Evolutionary conservation across 345 rosid species (phyloP), one percentile per base, ranked within the genome.

Genomic region (Boechera stricta): DNA sequence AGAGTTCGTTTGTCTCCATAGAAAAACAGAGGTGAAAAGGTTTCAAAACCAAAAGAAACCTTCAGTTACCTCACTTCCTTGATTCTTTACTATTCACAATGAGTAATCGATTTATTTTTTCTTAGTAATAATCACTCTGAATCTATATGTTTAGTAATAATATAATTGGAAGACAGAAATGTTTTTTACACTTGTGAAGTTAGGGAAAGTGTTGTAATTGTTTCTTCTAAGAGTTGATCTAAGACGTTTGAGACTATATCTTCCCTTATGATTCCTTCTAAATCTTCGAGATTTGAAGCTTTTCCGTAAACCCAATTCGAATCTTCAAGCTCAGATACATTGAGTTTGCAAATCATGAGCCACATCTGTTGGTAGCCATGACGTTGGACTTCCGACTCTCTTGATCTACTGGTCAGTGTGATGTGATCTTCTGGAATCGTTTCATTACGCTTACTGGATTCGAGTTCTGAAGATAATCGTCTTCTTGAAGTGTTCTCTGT

Each of bases 171-270:
- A 75, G 45, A 81, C 47, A 72, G 66, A 79, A 42, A 72, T 64
- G 61, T n/a, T 71, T 5, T 77, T 56, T 77, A 77, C 81, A 65
- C 32, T 49, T 72, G 47, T 72, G 42, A 39, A 32, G 62, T 72
- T 31, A 58, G 55, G 12, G 77, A 65, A 56, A 77, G 77, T 72
- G 77, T 77, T 66, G 64, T 42, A 51, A 78, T 12, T 51, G 77
- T 78, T 59, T 78, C 81, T 72, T 58, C 69, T 78, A 78, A 66
- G 73, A 78, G 81, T 59, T 78, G 57, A 51, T 78, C 81, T 58
- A 78, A 72, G 47, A 78, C 65, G 26, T 65, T 64, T 72, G 57
- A 31, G 18, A 66, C 67, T 65, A 78, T 31, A 33, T 72, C 73
- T 32, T 72, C 57, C 33, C 18, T 51, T 31, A 78, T 51, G 63